phyloP scores from a whole-genome alignment of 768 basidiomycete species.

The Amanita inopinata region DNA sequence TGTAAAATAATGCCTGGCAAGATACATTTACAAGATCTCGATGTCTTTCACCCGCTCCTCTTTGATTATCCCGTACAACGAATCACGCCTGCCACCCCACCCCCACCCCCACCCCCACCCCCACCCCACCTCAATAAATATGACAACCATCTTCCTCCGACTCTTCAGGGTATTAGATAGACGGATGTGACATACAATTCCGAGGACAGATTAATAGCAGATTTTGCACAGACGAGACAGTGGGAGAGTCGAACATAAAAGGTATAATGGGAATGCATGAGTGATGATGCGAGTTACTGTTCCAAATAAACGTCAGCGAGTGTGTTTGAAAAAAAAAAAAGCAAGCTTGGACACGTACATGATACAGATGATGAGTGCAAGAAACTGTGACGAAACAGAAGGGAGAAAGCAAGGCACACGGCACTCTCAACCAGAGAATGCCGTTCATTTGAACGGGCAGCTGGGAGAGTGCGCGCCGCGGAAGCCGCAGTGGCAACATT shows the following conservation, averaged over 20 bases:
- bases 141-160: slow-evolving; percentile 6
- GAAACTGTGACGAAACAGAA: slow-evolving; percentile 7
- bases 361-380: slow-evolving; percentile 11
- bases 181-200: slow-evolving; percentile 6
- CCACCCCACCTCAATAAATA: slow-evolving; percentile 11
- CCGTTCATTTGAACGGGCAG: slow-evolving; percentile 53
- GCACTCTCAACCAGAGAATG: not conserved
- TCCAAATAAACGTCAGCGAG: not conserved
- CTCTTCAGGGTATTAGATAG: slow-evolving; percentile 9
- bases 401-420: slow-evolving; percentile 8
- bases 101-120: slow-evolving; percentile 19
- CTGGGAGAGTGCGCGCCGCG: slow-evolving; percentile 48
- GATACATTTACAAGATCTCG: slow-evolving; percentile 24
- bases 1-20: slow-evolving; percentile 18
- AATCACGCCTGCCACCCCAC: slow-evolving; percentile 18
- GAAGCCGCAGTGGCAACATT: slow-evolving; percentile 73
- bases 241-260: slow-evolving; percentile 4
- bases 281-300: slow-evolving; percentile 3
- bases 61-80: not conserved
- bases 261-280: slow-evolving; percentile 6
- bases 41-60: slow-evolving; percentile 22
- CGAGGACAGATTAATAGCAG: slow-evolving; percentile 4
- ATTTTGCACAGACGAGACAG: not conserved
- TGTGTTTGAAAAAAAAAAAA: not conserved
- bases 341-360: slow-evolving; percentile 8